A percentile compares a stretch with the other conserved stretches of the same genome.
These are phyloP conservation scores for Macroventuria anomochaeta DNA, from an alignment of 2,329 filamentous ascomycete genomes.

Conservation along the genomic window DNA sequence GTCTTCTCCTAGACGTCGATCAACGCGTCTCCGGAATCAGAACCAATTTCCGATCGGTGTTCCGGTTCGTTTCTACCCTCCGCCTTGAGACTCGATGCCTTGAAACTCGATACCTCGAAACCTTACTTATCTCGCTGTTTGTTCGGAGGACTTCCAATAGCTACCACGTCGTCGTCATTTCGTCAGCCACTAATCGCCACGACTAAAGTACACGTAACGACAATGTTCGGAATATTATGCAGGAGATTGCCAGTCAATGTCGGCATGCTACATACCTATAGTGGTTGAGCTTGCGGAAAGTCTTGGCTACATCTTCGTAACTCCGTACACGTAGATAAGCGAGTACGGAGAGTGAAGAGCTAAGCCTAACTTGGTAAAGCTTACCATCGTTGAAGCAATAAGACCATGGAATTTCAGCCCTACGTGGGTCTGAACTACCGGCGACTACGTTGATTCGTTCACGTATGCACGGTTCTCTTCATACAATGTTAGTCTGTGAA, in stretches of 20 bases:
- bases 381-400: neutral
- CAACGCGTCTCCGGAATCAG: neutral
- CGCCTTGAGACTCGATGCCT: no score
- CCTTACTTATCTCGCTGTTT: no score
- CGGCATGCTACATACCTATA: no score
- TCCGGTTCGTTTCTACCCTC: no score
- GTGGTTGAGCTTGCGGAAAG: neutral
- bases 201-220: no score
- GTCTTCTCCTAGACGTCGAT: neutral
- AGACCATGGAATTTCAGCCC: neutral
- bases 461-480: slow-evolving; percentile 3
- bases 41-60: neutral
- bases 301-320: no score
- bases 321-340: neutral
- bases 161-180: no score
- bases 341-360: slow-evolving; percentile 5
- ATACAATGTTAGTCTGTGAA: neutral
- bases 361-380: neutral
- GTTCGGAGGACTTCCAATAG: no score
- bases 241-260: no score
- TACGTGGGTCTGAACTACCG: neutral
- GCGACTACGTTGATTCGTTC: neutral
- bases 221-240: no score
- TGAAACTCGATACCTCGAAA: no score
- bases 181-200: no score